These are phyloP conservation scores for Candida easanensis DNA, from an alignment of 805 yeast species.

Conservation along the genomic window DNA sequence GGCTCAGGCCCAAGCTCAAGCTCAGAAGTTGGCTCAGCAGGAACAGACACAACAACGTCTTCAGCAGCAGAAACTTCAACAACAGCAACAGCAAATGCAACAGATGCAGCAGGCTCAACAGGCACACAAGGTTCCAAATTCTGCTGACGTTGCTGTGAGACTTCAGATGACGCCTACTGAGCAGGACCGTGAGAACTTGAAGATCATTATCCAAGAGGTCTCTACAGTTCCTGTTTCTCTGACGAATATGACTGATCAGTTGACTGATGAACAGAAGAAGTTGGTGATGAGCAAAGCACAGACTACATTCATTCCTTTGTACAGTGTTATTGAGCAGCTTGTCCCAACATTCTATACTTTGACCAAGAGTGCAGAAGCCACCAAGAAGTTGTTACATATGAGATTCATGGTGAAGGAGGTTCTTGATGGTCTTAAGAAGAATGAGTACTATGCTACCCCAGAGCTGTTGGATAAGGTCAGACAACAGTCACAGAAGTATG, in stretches of 20 bases:
- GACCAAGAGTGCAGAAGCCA: conserved; percentile 72
- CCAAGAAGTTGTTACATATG: conserved; percentile 73
- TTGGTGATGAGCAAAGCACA: conserved; percentile 53
- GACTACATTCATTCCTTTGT: conserved; percentile 48
- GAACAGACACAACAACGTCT: conserved; percentile 10
- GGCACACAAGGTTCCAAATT: conserved; percentile 1
- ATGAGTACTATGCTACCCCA: conserved; percentile 67
- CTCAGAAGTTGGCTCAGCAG: conserved; percentile 9
- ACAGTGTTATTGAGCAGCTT: conserved; percentile 67
- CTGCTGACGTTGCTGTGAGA: conserved; percentile 6
- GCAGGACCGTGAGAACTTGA: conserved; percentile 60
- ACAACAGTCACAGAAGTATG: conserved; percentile 69
- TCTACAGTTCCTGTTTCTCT: conserved; percentile 62
- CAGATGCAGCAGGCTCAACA: conserved; percentile 12
- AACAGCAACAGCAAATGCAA: too few species aligned
- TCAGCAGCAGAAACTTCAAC: conserved; percentile 7
- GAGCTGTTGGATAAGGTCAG: conserved; percentile 69
- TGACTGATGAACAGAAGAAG: conserved; percentile 63
- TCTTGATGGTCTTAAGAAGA: conserved; percentile 62
- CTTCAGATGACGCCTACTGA: conserved; percentile 42
- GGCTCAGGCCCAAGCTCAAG: conserved; percentile 10
- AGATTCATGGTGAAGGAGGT: conserved; percentile 77
- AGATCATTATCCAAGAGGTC: conserved; percentile 66
- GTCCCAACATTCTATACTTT: conserved; percentile 76
- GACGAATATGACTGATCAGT: conserved; percentile 59